Evolutionary conservation across 768 basidiomycete species (phyloP).

Genomic region (Dioszegia crocea): DNA sequence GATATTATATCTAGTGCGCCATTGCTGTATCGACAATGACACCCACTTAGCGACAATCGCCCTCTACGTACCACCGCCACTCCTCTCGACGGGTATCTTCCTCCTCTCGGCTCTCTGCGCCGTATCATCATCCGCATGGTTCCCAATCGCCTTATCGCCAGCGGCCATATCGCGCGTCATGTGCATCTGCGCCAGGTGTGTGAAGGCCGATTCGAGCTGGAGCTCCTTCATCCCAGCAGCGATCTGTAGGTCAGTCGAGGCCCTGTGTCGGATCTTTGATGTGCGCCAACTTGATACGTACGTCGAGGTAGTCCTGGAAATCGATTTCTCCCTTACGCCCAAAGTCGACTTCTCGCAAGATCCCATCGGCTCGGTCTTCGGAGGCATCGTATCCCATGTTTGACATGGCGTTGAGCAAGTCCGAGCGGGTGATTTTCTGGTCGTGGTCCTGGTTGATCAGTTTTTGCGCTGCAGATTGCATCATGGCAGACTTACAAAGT

Average conservation of each 20-base stretch:
- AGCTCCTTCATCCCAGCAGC: slow-evolving; percentile 53
- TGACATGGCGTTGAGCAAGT: slow-evolving; percentile 69
- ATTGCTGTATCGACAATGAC: background rate
- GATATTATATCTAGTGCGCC: too few species aligned
- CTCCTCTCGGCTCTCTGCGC: slow-evolving; percentile 48
- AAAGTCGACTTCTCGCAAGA: slow-evolving; percentile 51
- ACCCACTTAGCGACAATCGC: background rate
- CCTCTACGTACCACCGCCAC: slow-evolving; percentile 54
- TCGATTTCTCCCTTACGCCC: slow-evolving; percentile 57
- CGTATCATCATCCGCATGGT: slow-evolving; percentile 42
- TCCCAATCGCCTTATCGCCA: slow-evolving; percentile 59
- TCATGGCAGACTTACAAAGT: slow-evolving; percentile 42
- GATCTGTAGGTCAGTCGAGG: slow-evolving; percentile 31
- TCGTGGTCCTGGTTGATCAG: slow-evolving; percentile 51
- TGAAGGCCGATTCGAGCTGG: slow-evolving; percentile 49
- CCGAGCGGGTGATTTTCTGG: slow-evolving; percentile 60
- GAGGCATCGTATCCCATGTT: slow-evolving; percentile 63
- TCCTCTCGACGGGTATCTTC: slow-evolving; percentile 58
- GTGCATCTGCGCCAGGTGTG: slow-evolving; percentile 45
- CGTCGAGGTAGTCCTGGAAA: slow-evolving; percentile 85
- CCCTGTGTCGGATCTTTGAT: background rate
- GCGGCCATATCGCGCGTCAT: slow-evolving; percentile 42
- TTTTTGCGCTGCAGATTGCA: background rate
- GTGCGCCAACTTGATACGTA: slow-evolving; percentile 49
- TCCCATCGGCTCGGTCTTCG: slow-evolving; percentile 42